Evolutionary conservation across 139 green algal species (phyloP).

Genomic region (Chlorella sp.): DNA sequence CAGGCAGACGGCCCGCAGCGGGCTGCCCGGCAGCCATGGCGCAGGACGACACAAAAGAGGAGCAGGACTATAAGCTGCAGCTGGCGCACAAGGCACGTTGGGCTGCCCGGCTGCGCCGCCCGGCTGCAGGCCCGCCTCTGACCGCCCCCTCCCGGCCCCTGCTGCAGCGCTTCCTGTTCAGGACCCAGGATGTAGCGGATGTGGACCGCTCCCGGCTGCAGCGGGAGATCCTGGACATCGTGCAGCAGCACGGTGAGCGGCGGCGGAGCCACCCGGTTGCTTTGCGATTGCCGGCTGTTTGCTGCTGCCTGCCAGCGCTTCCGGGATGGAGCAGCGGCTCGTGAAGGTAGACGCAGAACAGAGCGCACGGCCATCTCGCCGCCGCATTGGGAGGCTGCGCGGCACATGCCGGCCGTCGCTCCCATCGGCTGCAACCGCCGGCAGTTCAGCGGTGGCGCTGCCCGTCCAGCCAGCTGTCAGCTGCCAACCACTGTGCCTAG

Average conservation of each 20-base stretch:
- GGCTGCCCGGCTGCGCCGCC: neutral
- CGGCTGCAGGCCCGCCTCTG: neutral
- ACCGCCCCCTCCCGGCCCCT: constrained; percentile 8
- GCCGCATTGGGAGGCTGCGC: too few relatives aligned
- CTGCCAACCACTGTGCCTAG: neutral
- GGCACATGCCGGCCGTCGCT: too few relatives aligned
- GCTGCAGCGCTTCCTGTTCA: constrained; percentile 71
- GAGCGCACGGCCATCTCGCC: too few relatives aligned
- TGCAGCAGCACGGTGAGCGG: constrained; percentile 57
- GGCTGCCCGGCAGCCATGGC: too few relatives aligned
- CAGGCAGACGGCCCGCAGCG: neutral
- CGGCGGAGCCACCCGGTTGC: neutral
- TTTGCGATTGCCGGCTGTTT: too few relatives aligned
- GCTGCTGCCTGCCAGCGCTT: too few relatives aligned
- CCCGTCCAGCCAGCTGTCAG: too few relatives aligned
- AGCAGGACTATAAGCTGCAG: constrained; percentile 63
- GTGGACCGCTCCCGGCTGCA: constrained; percentile 53
- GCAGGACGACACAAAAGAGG: constrained; percentile 19
- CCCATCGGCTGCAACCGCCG: too few relatives aligned
- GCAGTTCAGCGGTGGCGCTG: too few relatives aligned
- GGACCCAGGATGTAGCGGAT: constrained; percentile 43
- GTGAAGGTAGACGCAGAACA: too few relatives aligned
- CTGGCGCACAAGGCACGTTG: constrained; percentile 71
- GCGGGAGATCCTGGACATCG: constrained; percentile 61
- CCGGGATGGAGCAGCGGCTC: too few relatives aligned